Base-by-base conservation (phyloP, 2,329 filamentous ascomycete genomes). In the Epichloe hybrida region DNA sequence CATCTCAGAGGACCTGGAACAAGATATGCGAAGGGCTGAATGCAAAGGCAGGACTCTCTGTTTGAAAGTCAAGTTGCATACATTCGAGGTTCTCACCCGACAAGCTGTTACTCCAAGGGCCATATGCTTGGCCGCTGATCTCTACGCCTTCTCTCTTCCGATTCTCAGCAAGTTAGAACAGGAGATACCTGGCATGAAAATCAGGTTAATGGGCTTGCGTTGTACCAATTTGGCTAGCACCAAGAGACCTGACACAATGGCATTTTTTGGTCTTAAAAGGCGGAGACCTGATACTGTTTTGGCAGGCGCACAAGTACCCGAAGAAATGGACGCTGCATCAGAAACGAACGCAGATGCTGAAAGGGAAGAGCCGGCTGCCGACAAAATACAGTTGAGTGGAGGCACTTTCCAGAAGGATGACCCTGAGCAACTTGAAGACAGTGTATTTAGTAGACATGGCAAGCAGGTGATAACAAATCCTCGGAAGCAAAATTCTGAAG, bases 1-100 rank as follows among this genome's bases (percentile, higher is more conserved):
- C 63, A 90, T 83, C 1, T 88, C 93, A 0, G 83, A 89, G 55
- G 89, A 95, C 56, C 72, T 98, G 4, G 89, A 95, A 62, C 85
- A 86, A 57, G 91, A 97, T 60, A 74, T 97, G 69, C 75, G 76
- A 52, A 78, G 81, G 27, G 88, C 87, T 1, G 79, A 87, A 56
- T 88, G 87, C 67, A 95, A 91, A 65, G 91, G 91, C 0, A 80
- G 88, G n/a, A 97, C 91, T 0, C 70, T 98, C 1, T 88, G 88
- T 21, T 71, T 98, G 37, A 98, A 98, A 66, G 77, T 96, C 56
- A 98, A 98, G 64, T 71, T 97, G 7, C 88, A 96, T 64, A 95
- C 89, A 0, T 98, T 91, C 59, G 90, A 97, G 65, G 86, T 96
- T 20, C 77, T 88, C 48, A 95, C 90, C 0, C 76, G 93, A 35